Evolutionary conservation across 768 basidiomycete species (phyloP), one percentile per base, ranked within the genome.

Genomic region (Pleurotus ostreatus): DNA sequence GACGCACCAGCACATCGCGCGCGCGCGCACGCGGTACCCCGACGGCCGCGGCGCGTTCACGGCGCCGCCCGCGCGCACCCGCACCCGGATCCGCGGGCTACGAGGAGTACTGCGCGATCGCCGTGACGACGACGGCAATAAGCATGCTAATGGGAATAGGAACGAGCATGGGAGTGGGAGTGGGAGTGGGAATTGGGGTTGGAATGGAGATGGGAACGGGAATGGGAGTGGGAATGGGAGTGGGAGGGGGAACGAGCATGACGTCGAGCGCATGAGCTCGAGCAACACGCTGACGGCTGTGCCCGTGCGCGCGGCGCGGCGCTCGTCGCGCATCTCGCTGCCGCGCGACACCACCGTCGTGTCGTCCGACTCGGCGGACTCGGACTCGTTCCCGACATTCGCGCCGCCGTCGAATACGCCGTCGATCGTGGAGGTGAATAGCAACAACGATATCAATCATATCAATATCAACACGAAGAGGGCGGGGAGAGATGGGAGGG

Each of bases 1-100:
- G 48, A 74, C 70, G 30, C 71, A 74, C 53, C 59, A 66, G 23
- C 72, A 76, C 53, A 65, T 77, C 40, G 62, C 70, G 59, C 70
- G 75, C 46, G 66, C 75, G 20, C 68, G 71, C 49, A 62, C 65
- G 52, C 62, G 64, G 58, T 64, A 61, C 57, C 46, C 64, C 61
- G 45, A 62, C 56, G 25, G 37, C 30, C 26, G 25, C 16, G 56
- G 56, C 9, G 16, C 40, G 12, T 55, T 65, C 18, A 63, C 62
- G 11, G 15, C 58, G 5, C 18, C 60, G 13, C 63, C 66, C 34
- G 56, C 48, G 18, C 61, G 62, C 15, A 60, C 8, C 52, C 59
- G 62, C 15, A 60, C 8, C 52, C 58, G 5, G 40, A 56, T 46
- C 8, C 30, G 30, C 30, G 11, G 0, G 7, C 20, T 20, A 2